Evolutionary conservation across 192 early-diverging fungal genomes (phyloP), one percentile per base, ranked within the genome.

Genomic region (Globomyces pollinis-pini): DNA sequence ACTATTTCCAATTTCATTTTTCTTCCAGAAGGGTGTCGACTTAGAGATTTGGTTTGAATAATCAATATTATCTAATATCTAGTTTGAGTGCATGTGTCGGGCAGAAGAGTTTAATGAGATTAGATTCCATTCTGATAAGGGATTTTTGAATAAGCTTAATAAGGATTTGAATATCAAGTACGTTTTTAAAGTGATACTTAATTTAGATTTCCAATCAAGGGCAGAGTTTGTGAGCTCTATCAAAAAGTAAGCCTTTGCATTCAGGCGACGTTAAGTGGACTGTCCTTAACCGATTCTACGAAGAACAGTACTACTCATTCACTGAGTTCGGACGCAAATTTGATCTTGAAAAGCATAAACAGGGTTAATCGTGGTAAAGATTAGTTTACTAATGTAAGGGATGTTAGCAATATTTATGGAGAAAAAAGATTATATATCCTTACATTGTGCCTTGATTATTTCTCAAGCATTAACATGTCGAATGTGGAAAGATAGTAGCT

Each of bases 201-300:
- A n/a, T n/a, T n/a, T n/a, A n/a, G n/a, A n/a, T n/a, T n/a, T 54
- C 65, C 65, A 18, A 23, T 75, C 28, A 68, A 65, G 16, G 71
- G 68, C 1, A 57, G 57, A 38, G 53, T 83, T 6, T 64, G 41
- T 41, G 45, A 29, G 32, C 32, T 66, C 8, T 63, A 41, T 8
- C 61, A 83, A 23, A 80, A 79, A 63, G 68, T 78, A 18, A 70
- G 74, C 50, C 18, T 83, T 1, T 51, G 80, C 50, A 65, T 83
- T n/a, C 80, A 83, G 63, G 79, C 0, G 12, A 36, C 5, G 30
- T 50, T 1, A 24, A 13, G n/a, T n/a, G n/a, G n/a, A n/a, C n/a
- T n/a, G n/a, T n/a, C n/a, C n/a, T n/a, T n/a, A n/a, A n/a, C n/a
- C n/a, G n/a, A n/a, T n/a, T n/a, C n/a, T n/a, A n/a, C n/a, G n/a